Conservation (phyloP, 2,329 filamentous ascomycete genomes). For the Mycocentrospora acerina region DNA sequence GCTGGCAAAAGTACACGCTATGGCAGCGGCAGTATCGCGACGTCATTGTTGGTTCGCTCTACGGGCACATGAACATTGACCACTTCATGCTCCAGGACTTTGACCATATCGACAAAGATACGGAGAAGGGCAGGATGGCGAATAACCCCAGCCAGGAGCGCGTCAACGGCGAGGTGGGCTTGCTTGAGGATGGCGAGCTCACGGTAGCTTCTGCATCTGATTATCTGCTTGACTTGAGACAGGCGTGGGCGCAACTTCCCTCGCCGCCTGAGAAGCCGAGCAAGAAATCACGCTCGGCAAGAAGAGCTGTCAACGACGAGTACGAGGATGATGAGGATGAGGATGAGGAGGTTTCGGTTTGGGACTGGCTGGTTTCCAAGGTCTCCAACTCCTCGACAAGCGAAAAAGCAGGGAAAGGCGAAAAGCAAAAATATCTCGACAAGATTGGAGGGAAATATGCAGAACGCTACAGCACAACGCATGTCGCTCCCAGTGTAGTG, state of each 20-base stretch:
- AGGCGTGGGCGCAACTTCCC: conserved; percentile 76
- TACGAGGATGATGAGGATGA: conserved; percentile 14
- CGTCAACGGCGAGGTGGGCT: conserved; percentile 44
- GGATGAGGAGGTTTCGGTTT: conserved; percentile 18
- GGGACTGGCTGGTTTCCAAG: conserved; percentile 20
- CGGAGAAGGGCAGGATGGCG: conserved; percentile 47
- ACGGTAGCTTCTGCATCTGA: conserved; percentile 67
- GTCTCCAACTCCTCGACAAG: conserved; percentile 15
- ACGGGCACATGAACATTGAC: conserved; percentile 98
- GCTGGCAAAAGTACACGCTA: conserved; percentile 95
- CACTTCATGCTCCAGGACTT: conserved; percentile 94
- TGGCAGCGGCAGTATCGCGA: conserved; percentile 92
- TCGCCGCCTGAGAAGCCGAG: conserved; percentile 32
- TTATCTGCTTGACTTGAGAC: conserved; percentile 77
- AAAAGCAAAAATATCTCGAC: conserved; percentile 61
- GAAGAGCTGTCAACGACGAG: conserved; percentile 2
- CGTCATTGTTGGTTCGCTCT: conserved; percentile 76
- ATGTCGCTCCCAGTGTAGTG: conserved; percentile 84
- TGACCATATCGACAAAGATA: conserved; percentile 67
- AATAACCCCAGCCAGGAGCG: conserved; percentile 30
- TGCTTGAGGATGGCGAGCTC: conserved; percentile 53
- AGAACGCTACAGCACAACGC: conserved; percentile 79
- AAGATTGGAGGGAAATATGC: conserved; percentile 78
- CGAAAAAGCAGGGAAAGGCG: conserved; percentile 25
- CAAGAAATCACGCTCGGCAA: conserved; percentile 10